These are phyloP conservation scores for Yamadazyma olivae DNA, from an alignment of 805 yeast species.

Conservation along the genomic window DNA sequence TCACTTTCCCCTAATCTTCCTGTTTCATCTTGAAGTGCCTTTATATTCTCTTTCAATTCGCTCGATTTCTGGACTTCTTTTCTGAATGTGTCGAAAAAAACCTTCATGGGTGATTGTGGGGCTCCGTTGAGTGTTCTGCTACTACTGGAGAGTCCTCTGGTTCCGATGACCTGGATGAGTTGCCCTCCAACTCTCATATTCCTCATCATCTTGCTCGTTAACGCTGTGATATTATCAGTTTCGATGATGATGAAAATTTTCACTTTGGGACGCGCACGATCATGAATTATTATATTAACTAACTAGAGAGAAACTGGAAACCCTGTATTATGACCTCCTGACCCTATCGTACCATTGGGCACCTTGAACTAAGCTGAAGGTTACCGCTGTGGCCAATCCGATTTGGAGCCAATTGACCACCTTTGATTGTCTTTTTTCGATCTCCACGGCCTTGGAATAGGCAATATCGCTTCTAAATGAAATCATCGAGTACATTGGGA, in stretches of 20 bases:
- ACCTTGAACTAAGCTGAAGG: neutral
- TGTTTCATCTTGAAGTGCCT: slow-evolving; percentile 93
- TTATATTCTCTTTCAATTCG: slow-evolving; percentile 89
- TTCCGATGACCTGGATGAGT: neutral
- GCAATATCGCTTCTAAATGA: slow-evolving; percentile 82
- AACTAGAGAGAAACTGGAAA: too few species aligned
- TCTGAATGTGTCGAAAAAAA: slow-evolving; percentile 88
- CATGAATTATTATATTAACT: too few species aligned
- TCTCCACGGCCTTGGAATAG: slow-evolving; percentile 63
- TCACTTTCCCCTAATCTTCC: slow-evolving; percentile 92
- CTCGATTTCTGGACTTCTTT: slow-evolving; percentile 86
- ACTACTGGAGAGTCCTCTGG: neutral
- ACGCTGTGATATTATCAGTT: neutral
- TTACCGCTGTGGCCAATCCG: neutral
- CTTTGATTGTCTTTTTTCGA: slow-evolving; percentile 48
- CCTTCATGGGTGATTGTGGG: slow-evolving; percentile 80
- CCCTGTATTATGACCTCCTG: neutral
- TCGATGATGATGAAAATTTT: slow-evolving; percentile 2
- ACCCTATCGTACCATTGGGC: neutral
- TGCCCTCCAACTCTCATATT: neutral
- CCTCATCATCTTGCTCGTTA: neutral
- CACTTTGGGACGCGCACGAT: neutral
- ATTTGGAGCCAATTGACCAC: slow-evolving; percentile 20
- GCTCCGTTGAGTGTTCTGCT: slow-evolving; percentile 5
- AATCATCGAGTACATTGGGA: slow-evolving; percentile 90